These are phyloP conservation scores for Leishmania aethiopica DNA, from an alignment of 208 protist genomes.

Conservation along the genomic window DNA sequence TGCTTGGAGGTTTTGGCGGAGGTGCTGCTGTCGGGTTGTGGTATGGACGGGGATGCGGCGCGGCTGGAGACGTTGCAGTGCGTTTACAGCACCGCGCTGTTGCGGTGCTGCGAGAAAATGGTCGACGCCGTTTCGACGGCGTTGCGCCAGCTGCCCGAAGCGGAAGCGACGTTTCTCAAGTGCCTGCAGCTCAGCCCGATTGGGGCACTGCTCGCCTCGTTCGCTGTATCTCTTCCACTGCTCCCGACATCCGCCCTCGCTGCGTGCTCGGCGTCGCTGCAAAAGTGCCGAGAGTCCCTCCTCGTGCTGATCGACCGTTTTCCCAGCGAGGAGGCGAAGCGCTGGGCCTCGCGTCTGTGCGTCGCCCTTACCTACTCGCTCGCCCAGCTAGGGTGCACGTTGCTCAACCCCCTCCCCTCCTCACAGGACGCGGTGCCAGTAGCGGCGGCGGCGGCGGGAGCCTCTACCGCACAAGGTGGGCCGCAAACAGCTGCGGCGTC, in stretches of 20 bases:
- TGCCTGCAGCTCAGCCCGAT: constrained; percentile 73
- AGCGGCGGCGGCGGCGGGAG: background rate
- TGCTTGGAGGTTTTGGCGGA: constrained; percentile 87
- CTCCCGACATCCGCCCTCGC: constrained; percentile 63
- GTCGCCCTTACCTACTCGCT: constrained; percentile 77
- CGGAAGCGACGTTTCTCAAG: constrained; percentile 33
- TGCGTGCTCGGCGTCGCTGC: constrained; percentile 47
- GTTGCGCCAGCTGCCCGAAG: constrained; percentile 51
- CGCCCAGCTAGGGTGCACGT: constrained; percentile 70
- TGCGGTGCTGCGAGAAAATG: constrained; percentile 68
- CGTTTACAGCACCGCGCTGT: constrained; percentile 71
- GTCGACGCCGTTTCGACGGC: constrained; percentile 53
- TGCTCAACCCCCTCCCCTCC: constrained; percentile 36
- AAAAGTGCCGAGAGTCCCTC: constrained; percentile 71
- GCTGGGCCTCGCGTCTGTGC: constrained; percentile 61
- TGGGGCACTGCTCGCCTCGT: constrained; percentile 76
- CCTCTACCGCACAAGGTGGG: constrained; percentile 8
- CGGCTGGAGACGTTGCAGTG: constrained; percentile 35
- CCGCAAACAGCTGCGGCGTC: background rate
- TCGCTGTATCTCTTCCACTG: constrained; percentile 76
- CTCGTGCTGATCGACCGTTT: constrained; percentile 53
- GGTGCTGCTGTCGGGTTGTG: constrained; percentile 44
- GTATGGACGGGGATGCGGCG: constrained; percentile 8
- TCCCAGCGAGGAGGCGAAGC: constrained; percentile 16
- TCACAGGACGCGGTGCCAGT: constrained; percentile 9